phyloP scores from a whole-genome alignment of 1,284 basidiomycete species.

The Microbotryomycetes sp. region DNA sequence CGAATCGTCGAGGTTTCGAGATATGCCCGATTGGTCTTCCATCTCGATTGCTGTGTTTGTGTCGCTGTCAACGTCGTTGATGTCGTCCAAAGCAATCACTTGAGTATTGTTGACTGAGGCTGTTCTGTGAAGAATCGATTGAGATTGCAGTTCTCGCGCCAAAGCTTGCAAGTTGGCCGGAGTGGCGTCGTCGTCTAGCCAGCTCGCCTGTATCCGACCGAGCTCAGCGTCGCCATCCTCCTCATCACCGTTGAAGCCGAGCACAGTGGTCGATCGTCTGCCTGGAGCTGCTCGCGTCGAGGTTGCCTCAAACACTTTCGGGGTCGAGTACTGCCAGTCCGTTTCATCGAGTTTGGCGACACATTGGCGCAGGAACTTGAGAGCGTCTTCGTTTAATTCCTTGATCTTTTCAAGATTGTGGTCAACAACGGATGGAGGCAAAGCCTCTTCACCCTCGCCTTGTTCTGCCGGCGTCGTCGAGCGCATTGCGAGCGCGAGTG shows the following conservation, averaged over 20 bases:
- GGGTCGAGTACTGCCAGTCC: conserved; percentile 1
- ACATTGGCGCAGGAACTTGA: background rate
- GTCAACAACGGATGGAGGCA: no score
- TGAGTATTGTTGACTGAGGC: no score
- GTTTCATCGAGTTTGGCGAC: background rate
- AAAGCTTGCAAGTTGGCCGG: background rate
- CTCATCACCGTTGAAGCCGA: background rate
- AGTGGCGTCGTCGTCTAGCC: background rate
- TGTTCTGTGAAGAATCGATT: no score
- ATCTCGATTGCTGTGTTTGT: background rate
- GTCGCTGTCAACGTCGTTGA: background rate
- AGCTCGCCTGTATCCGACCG: background rate
- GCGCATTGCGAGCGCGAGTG: no score
- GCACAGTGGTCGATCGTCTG: background rate
- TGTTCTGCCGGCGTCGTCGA: no score
- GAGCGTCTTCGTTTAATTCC: background rate
- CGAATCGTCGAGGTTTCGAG: no score
- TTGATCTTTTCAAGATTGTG: no score
- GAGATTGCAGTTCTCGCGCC: no score
- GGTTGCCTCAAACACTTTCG: background rate
- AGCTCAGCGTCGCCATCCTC: background rate
- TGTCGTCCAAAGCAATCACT: no score
- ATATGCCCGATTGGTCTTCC: background rate
- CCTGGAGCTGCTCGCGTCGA: background rate
- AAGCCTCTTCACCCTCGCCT: no score